These are phyloP conservation scores for Microbotryum violaceum DNA, from an alignment of 1,284 basidiomycete genomes.

Conservation along the genomic window DNA sequence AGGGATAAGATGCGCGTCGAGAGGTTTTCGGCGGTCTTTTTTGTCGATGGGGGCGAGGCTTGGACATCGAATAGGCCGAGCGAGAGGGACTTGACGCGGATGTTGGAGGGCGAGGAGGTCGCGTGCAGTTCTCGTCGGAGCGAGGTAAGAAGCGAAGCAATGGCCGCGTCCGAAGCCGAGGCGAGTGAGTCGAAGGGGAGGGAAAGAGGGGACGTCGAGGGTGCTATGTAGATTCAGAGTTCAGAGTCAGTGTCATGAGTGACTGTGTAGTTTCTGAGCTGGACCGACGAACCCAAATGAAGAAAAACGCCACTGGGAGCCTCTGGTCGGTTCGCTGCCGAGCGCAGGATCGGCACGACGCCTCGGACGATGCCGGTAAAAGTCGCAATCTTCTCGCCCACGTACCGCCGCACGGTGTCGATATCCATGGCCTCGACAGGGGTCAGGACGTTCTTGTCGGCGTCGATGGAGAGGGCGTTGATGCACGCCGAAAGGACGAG, in stretches of 20 bases:
- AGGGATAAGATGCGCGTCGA: no score
- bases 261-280: neutral
- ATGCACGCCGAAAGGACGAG: conserved; percentile 31
- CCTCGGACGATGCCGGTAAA: conserved; percentile 15
- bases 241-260: neutral
- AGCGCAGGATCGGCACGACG: conserved; percentile 23
- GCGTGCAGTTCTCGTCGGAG: conserved; percentile 25
- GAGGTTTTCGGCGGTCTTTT: no score
- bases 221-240: conserved; percentile 7
- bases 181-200: conserved; percentile 23
- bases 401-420: conserved; percentile 6
- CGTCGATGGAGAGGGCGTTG: conserved; percentile 31
- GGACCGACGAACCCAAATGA: conserved; percentile 14
- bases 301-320: conserved; percentile 17
- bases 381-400: conserved; percentile 21
- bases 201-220: conserved; percentile 17
- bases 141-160: conserved; percentile 19
- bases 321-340: conserved; percentile 8
- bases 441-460: conserved; percentile 1
- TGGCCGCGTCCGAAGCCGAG: conserved; percentile 21
- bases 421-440: conserved; percentile 28
- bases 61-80: conserved; percentile 16
- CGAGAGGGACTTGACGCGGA: conserved; percentile 18
- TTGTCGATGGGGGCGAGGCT: neutral
- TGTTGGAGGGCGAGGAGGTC: conserved; percentile 1